Base-by-base conservation (phyloP, 768 basidiomycete species). In the Amanita fuliginea region DNA sequence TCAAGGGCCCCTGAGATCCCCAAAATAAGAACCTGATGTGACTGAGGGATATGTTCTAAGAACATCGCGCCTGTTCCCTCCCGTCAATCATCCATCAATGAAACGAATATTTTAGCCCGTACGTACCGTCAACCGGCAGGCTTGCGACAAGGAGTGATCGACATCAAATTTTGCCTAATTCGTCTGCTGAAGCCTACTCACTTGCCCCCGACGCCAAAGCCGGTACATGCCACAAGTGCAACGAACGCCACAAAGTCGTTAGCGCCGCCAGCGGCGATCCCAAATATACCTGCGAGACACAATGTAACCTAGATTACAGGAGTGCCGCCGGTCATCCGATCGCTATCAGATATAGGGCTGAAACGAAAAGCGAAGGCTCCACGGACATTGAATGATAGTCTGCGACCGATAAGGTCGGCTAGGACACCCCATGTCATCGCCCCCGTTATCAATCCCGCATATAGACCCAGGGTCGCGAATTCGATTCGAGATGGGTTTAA, bases 131-230 rank as follows among this genome's bases (percentile, higher is more conserved):
- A 44, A 75, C 65, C 52, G 73, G 71, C 18, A 74, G 56, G 49
- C 71, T 73, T 46, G 10, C 47, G 3, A 22, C 51, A 47, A 36
- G 18, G 32, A 43, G 63, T 55, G n/a, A 42, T 33, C 26, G 39
- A 21, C 14, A 37, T 47, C 18, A 48, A 16, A 41, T 35, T 18
- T 61, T 55, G 62, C 57, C 6, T 7, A 41, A 34, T 11, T 63
- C 55, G 62, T 59, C 3, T 14, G 7, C 5, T 1, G 16, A 19
- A 13, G 6, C 6, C 16, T 24, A 59, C 76, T 51, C 57, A 68
- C 72, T 77, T 72, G 58, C 77, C 76, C 46, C 75, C 74, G 8
- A 76, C 57, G 22, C 75, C 75, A 47, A 76, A 72, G 21, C 73
- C 74, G 53, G 73, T 57, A 53, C 70, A 74, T 9, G 72, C 73